Percentiles rank a stretch among this genome's conserved stretches.
Evolutionary conservation across 306 rosid species (phyloP).

Genomic region (Vigna angularis): DNA sequence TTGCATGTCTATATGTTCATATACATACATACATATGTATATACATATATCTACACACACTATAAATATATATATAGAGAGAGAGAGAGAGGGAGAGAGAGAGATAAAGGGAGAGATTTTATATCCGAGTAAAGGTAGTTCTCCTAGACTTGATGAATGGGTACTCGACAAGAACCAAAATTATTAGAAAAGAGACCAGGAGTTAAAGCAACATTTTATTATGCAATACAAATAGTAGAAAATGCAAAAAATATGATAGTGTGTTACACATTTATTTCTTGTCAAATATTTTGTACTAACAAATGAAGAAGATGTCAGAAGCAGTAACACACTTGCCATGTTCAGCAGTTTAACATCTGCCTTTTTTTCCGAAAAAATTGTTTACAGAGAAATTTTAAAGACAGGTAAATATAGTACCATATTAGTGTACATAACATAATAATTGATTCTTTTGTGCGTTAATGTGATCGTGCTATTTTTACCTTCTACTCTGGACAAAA

Average conservation of each 20-base stretch:
- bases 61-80: too few species aligned
- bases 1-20: conserved; percentile 14
- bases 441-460: not conserved
- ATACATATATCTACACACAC: too few species aligned
- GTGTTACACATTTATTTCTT: not conserved
- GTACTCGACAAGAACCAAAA: conserved; percentile 19
- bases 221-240: not conserved
- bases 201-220: not conserved
- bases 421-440: conserved; percentile 20
- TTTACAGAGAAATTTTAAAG: not conserved
- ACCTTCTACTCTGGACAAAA: conserved; percentile 17
- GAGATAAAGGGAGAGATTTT: not conserved
- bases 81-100: too few species aligned
- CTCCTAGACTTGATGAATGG: conserved; percentile 14
- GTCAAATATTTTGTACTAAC: not conserved
- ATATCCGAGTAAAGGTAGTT: not conserved
- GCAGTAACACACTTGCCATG: not conserved
- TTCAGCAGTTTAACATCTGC: not conserved
- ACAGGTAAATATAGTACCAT: conserved; percentile 12
- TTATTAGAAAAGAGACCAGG: not conserved
- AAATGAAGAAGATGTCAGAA: conserved; percentile 4
- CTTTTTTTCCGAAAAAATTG: too few species aligned
- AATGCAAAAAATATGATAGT: conserved; percentile 1
- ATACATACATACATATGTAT: too few species aligned
- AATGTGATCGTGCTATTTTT: not conserved